Conservation (phyloP, 441 rosid species). For the Rhodomyrtus psidioides region DNA sequence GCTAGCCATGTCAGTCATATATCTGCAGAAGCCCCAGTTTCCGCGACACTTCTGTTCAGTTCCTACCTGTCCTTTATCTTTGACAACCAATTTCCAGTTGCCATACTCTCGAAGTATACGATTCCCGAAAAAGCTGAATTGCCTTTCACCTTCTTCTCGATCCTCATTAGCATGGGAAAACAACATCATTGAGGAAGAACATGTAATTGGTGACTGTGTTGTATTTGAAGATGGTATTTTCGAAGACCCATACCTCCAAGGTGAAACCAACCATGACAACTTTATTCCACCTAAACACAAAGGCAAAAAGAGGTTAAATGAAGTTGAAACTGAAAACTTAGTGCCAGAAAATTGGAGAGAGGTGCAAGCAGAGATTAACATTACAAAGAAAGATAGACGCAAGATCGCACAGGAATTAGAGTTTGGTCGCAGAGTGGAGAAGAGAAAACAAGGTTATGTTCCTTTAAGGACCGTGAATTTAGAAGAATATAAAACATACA, state of each 20-base stretch:
- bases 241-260: slow-evolving; percentile 58
- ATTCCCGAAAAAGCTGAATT: slow-evolving; percentile 16
- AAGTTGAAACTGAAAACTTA: slow-evolving; percentile 46
- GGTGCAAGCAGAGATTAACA: slow-evolving; percentile 65
- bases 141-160: slow-evolving; percentile 29
- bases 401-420: slow-evolving; percentile 71
- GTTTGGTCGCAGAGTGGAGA: slow-evolving; percentile 65
- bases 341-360: slow-evolving; percentile 85
- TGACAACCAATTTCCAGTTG: background rate
- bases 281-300: background rate
- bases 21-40: background rate
- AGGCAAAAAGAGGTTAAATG: slow-evolving; percentile 4
- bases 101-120: background rate
- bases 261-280: background rate
- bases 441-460: slow-evolving; percentile 44
- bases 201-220: slow-evolving; percentile 75
- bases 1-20: background rate
- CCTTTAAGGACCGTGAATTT: slow-evolving; percentile 54
- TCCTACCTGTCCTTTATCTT: background rate
- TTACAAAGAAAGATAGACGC: slow-evolving; percentile 76
- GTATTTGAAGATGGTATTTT: slow-evolving; percentile 84
- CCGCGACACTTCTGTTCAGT: background rate
- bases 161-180: slow-evolving; percentile 20
- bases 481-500: slow-evolving; percentile 50
- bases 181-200: slow-evolving; percentile 14